A percentile compares a stretch with the other conserved stretches of the same genome.
Conservation (phyloP, 257 asterid genomes). For the Forsythia suspensa region DNA sequence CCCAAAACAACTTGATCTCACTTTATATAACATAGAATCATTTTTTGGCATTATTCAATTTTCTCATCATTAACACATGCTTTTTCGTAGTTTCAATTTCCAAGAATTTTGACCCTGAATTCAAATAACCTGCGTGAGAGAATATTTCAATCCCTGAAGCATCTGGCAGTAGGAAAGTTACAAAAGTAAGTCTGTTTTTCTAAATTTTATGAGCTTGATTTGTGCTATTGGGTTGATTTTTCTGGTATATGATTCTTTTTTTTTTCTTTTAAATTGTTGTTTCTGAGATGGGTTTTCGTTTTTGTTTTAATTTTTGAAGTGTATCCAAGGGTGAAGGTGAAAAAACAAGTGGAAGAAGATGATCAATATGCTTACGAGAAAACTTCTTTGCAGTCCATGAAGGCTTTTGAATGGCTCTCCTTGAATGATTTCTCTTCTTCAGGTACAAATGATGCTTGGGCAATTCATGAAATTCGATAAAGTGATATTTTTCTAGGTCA, state of each 20-base stretch:
- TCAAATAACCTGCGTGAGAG: slow-evolving; percentile 10
- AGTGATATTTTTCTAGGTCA: no score
- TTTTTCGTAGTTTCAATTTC: slow-evolving; percentile 5
- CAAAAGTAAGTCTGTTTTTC: neutral
- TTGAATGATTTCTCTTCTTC: slow-evolving; percentile 49
- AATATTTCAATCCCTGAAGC: no score
- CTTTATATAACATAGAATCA: slow-evolving; percentile 17
- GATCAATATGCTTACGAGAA: slow-evolving; percentile 67
- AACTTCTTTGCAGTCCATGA: slow-evolving; percentile 65
- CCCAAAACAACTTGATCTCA: slow-evolving; percentile 1
- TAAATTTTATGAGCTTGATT: slow-evolving; percentile 8
- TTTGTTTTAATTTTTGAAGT: slow-evolving; percentile 33
- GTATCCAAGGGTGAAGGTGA: slow-evolving; percentile 95
- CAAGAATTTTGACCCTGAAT: neutral
- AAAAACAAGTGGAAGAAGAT: slow-evolving; percentile 58
- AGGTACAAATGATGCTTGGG: slow-evolving; percentile 30
- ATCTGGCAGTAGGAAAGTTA: neutral
- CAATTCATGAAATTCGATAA: no score
- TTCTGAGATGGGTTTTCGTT: slow-evolving; percentile 32
- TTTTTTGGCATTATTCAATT: slow-evolving; percentile 20
- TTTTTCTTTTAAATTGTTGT: slow-evolving; percentile 7
- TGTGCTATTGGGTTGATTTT: neutral
- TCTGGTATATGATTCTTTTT: neutral
- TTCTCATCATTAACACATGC: slow-evolving; percentile 25
- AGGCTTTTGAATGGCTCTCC: slow-evolving; percentile 66